phyloP scores from a whole-genome alignment of 2,329 filamentous ascomycete species.

The Davidsoniella eucalypti region DNA sequence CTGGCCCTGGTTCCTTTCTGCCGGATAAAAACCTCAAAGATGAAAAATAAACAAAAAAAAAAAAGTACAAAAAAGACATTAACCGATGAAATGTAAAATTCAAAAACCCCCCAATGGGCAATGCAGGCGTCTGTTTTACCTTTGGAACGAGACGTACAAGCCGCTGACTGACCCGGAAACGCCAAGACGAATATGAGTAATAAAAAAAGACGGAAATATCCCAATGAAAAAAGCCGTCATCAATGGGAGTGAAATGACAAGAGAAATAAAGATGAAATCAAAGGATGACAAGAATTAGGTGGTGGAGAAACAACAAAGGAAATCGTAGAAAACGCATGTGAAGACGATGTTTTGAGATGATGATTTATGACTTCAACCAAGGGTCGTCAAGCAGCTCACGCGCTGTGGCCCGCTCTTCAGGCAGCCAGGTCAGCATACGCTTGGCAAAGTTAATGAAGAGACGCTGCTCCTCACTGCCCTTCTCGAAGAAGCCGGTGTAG shows the following conservation, averaged over 20 bases:
- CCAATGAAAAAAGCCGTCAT: neutral
- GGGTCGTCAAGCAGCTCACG: slow-evolving; percentile 19
- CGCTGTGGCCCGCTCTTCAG: slow-evolving; percentile 18
- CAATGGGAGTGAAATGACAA: neutral
- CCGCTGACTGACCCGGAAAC: neutral
- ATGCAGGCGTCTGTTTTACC: neutral
- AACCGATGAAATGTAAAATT: neutral
- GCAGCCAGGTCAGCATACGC: slow-evolving; percentile 19
- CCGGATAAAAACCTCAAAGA: too few species aligned
- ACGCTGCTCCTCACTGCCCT: slow-evolving; percentile 14
- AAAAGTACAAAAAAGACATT: neutral
- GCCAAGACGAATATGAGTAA: neutral
- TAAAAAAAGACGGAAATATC: neutral
- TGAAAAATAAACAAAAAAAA: neutral
- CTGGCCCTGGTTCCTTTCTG: too few species aligned
- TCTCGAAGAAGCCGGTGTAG: slow-evolving; percentile 9
- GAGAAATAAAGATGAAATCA: neutral
- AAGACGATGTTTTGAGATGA: neutral
- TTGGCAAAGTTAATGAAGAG: slow-evolving; percentile 19
- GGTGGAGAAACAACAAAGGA: neutral
- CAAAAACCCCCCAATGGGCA: neutral
- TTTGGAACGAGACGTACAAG: too few species aligned
- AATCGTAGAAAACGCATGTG: neutral
- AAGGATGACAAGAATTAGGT: neutral
- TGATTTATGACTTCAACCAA: slow-evolving; percentile 15